phyloP scores from a whole-genome alignment of 129 eudicot species.

The Flaveria robusta region DNA sequence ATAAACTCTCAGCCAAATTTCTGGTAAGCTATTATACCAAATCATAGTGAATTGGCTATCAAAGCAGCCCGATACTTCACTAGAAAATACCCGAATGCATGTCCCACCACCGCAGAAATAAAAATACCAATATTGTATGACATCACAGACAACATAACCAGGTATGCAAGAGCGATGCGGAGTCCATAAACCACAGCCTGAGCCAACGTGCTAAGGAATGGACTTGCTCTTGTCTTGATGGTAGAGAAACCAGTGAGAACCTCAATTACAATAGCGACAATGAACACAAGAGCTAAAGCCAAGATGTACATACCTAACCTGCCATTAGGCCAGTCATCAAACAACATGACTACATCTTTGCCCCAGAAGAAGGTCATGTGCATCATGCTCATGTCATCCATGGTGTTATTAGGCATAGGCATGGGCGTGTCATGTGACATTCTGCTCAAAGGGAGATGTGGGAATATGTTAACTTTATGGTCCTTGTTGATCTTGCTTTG shows the following conservation, averaged over 20 bases:
- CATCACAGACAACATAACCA: constrained; percentile 74
- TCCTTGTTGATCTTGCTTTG: constrained; percentile 1
- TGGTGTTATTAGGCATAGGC: constrained; percentile 38
- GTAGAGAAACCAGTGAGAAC: constrained; percentile 29
- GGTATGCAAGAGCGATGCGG: constrained; percentile 54
- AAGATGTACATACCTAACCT: constrained; percentile 59
- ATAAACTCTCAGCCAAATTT: not conserved
- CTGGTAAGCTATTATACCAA: not conserved
- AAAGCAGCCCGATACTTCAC: constrained; percentile 38
- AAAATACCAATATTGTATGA: constrained; percentile 64
- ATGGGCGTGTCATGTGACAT: constrained; percentile 36
- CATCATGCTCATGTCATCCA: constrained; percentile 55
- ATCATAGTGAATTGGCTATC: constrained; percentile 18
- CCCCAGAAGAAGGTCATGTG: constrained; percentile 74
- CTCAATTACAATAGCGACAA: constrained; percentile 43
- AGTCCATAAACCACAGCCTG: constrained; percentile 47
- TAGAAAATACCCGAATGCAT: constrained; percentile 47
- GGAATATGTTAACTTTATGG: constrained; percentile 2
- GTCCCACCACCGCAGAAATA: constrained; percentile 49
- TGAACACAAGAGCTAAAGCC: constrained; percentile 48
- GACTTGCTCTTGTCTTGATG: constrained; percentile 28
- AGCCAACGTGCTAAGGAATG: constrained; percentile 30
- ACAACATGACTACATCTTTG: constrained; percentile 47
- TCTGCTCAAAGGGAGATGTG: constrained; percentile 22
- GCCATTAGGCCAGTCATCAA: constrained; percentile 56